Evolutionary conservation across 2,329 filamentous ascomycete species (phyloP).

Genomic region (Pseudonectria buxi): DNA sequence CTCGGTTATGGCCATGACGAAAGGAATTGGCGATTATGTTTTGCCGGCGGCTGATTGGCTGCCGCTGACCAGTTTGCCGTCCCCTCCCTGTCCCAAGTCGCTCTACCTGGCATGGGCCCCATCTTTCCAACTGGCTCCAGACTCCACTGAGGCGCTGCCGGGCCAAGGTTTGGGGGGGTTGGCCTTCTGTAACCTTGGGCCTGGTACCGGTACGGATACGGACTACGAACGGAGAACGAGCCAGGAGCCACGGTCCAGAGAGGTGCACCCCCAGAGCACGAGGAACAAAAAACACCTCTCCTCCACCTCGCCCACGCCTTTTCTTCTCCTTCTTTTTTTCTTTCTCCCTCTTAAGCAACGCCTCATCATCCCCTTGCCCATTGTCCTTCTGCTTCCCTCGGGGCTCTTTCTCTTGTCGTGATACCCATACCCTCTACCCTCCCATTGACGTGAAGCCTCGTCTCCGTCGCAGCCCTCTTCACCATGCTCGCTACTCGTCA

Average conservation of each 20-base stretch:
- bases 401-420: conserved; percentile 14
- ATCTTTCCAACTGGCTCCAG: too few relatives aligned
- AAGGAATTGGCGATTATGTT: conserved; percentile 25
- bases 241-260: not conserved
- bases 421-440: conserved; percentile 23
- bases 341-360: conserved; percentile 22
- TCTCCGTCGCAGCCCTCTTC: conserved; percentile 13
- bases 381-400: conserved; percentile 8
- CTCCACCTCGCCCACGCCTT: conserved; percentile 16
- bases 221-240: too few relatives aligned
- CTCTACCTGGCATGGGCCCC: too few relatives aligned
- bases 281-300: conserved; percentile 19
- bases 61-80: too few relatives aligned
- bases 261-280: conserved; percentile 8
- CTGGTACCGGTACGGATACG: too few relatives aligned
- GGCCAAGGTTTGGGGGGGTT: too few relatives aligned
- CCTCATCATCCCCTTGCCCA: conserved; percentile 13
- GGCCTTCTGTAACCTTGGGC: too few relatives aligned
- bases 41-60: conserved; percentile 12
- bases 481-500: conserved; percentile 67
- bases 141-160: too few relatives aligned
- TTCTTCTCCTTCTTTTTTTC: conserved; percentile 11
- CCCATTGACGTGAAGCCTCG: conserved; percentile 10
- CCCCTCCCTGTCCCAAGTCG: too few relatives aligned
- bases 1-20: conserved; percentile 25